Evolutionary conservation across 768 basidiomycete species (phyloP).

Genomic region (Mycena galericulata): DNA sequence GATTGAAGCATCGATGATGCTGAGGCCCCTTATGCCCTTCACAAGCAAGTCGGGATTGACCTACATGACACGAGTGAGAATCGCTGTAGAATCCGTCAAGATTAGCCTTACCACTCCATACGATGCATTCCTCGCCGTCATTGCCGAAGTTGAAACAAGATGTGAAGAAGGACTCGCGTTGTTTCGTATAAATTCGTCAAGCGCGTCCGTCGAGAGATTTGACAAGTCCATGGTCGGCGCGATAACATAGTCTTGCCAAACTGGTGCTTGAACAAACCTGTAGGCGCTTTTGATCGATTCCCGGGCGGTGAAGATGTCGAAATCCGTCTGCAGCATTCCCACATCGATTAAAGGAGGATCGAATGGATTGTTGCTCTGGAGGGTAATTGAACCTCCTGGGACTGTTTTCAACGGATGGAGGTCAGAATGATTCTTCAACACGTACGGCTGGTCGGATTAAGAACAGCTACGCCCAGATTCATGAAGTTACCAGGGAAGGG

Average conservation of each 20-base stretch:
- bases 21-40: neutral
- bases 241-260: too few relatives aligned
- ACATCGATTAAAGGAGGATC: constrained; percentile 43
- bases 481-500: neutral
- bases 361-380: constrained; percentile 43
- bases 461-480: neutral
- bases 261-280: constrained; percentile 42
- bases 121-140: neutral
- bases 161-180: neutral
- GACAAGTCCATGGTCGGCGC: neutral
- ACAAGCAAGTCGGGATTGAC: neutral
- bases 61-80: too few relatives aligned
- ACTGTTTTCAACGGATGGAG: too few relatives aligned
- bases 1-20: constrained; percentile 2
- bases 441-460: too few relatives aligned
- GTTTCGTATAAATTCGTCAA: neutral
- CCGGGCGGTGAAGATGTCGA: constrained; percentile 36
- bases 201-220: neutral
- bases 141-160: neutral
- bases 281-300: constrained; percentile 41
- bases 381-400: constrained; percentile 39
- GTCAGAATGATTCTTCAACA: too few relatives aligned
- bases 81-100: too few relatives aligned
- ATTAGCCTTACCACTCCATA: too few relatives aligned
- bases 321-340: constrained; percentile 23